Evolutionary conservation across 1,139 yeast genomes (phyloP), one percentile per base, ranked within the genome.

Genomic region (Sugiyamaella pinicola): DNA sequence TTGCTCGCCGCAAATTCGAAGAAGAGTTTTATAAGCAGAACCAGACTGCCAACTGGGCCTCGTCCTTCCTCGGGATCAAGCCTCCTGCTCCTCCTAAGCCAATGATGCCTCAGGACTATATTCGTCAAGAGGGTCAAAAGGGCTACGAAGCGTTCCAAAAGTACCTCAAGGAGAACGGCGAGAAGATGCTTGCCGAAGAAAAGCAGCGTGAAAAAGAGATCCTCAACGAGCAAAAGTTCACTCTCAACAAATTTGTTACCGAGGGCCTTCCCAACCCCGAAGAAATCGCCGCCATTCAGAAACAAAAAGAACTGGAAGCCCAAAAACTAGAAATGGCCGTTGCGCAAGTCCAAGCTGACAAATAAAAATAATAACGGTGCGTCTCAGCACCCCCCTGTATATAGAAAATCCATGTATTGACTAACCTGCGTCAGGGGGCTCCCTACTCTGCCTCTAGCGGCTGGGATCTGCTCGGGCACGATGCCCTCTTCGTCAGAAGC

Each of bases 61-160:
- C 86, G 48, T 73, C 76, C 47, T 68, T 86, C 60, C 73, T 87
- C 58, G 96, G 96, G 47, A 79, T 86, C 52, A 71, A 78, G 49
- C 72, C 78, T 42, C 72, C 76, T 51, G 71, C 75, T 42, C 77
- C 76, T 56, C 76, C 74, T 55, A 83, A 81, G 61, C 85, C 86
- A 55, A 87, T 88, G 74, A 87, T 90, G 86, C 96, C 96, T 41
- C 80, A 90, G 67, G 99, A 93, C 71, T 72, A 84, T 55, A 85
- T 90, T 61, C 86, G 98, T 68, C 95, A 90, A 69, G 95, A 88
- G 68, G 97, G 96, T 62, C 96, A 89, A 71, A 82, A 82, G 75
- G 91, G 89, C 69, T 93, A 89, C 71, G 84, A 85, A 66, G 84
- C 84, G 62, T 87, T 89, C 81, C 85, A 85, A 73, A 83, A 83